Percentiles rank a stretch among this genome's conserved stretches.
phyloP scores from a whole-genome alignment of 495 filamentous ascomycete genomes.

The Penicillium subrubescens region DNA sequence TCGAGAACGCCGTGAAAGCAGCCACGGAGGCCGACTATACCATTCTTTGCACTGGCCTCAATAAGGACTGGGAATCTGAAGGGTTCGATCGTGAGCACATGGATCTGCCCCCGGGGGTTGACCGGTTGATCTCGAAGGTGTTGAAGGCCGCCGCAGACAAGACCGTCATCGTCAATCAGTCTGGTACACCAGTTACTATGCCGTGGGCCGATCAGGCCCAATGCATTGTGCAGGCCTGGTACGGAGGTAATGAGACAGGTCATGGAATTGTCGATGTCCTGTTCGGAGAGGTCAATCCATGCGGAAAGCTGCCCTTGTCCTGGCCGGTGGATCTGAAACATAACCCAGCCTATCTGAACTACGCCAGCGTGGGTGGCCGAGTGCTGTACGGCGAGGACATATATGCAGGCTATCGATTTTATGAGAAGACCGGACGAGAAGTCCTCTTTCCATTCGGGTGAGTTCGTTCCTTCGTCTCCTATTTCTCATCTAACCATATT shows the following conservation, averaged over 20 bases:
- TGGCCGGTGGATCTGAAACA: constrained; percentile 64
- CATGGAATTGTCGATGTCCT: constrained; percentile 56
- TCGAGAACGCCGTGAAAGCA: constrained; percentile 60
- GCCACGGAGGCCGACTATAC: constrained; percentile 67
- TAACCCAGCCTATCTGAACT: constrained; percentile 69
- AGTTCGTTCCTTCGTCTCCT: constrained; percentile 9
- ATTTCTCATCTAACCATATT: constrained; percentile 3
- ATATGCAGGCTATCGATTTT: constrained; percentile 76
- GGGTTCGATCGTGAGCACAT: constrained; percentile 77
- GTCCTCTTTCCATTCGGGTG: constrained; percentile 28
- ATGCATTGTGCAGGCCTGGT: constrained; percentile 69
- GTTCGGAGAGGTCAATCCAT: constrained; percentile 58
- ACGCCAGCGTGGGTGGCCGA: constrained; percentile 66
- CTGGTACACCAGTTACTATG: constrained; percentile 78
- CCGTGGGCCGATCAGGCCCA: constrained; percentile 69
- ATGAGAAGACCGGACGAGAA: constrained; percentile 65
- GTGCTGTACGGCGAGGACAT: constrained; percentile 70
- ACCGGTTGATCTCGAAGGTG: constrained; percentile 66
- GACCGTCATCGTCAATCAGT: constrained; percentile 76
- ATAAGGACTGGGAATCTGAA: constrained; percentile 83
- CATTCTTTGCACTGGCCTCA: constrained; percentile 73
- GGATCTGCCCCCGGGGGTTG: constrained; percentile 68
- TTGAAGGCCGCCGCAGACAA: constrained; percentile 61
- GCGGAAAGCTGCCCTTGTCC: constrained; percentile 54
- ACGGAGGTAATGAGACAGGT: constrained; percentile 61